Base-by-base conservation (phyloP, 148 eudicot species). In the Chenopodium suecicum region DNA sequence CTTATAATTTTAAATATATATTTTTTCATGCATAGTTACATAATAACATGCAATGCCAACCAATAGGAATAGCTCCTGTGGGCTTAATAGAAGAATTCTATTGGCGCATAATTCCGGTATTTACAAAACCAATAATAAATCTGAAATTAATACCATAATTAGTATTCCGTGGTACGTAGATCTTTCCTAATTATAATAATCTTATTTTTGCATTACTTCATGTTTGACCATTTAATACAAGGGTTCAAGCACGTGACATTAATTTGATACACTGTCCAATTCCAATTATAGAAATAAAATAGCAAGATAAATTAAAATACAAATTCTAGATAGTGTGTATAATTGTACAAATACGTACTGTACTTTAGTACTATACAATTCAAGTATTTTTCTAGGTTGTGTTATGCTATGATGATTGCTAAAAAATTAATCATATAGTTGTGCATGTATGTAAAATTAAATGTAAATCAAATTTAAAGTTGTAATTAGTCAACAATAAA, bases 191-290 rank as follows among this genome's bases (percentile, higher is more conserved):
- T 44, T n/a, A 56, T 1, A 16, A 56, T 34, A 9, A 20, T 9
- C 50, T 27, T 14, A 3, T 48, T 48, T 25, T 0, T 56, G 60
- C 23, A 73, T 19, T 73, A 73, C 19, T n/a, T 16, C 77, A 74
- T 48, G 77, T 76, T 76, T 76, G 78, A 76, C 78, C 68, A 75
- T 32, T 75, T 12, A 31, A 58, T 58, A 22, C 47, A 76, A 76
- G 68, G 29, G 34, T 76, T 76, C 60, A 73, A 23, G 58, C 68
- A 76, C 78, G 78, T 76, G 67, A 58, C 64, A 76, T 34, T 76
- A 76, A 58, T 8, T 76, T 2, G 12, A 56, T 76, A 58, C 50
- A 34, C 7, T 23, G 25, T 76, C 14, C 31, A 56, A 32, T 64
- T 13, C n/a, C 16, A 41, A 41, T 41, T 0, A 41, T 41, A 41